A percentile compares a stretch with the other conserved stretches of the same genome.
These are phyloP conservation scores for Thalia dealbata DNA, from an alignment of 176 grass and related monocot genomes.

Conservation along the genomic window DNA sequence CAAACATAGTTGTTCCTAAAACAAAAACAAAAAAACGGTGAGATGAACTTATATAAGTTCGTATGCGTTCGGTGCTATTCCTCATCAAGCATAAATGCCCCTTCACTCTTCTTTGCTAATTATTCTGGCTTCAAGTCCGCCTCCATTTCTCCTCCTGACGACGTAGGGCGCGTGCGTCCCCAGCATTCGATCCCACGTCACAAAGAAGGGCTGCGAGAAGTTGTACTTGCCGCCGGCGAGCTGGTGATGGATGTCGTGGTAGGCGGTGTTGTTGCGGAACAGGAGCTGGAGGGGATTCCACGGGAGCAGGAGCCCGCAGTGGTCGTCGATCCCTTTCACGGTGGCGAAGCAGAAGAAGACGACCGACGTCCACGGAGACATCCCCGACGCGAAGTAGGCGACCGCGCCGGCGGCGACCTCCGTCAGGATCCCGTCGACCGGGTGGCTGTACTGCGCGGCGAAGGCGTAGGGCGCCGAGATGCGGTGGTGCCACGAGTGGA, in stretches of 20 bases:
- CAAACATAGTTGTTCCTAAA: too few relatives aligned
- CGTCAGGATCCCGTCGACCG: constrained; percentile 43
- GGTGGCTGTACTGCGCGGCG: constrained; percentile 60
- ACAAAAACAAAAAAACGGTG: too few relatives aligned
- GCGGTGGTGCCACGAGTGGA: constrained; percentile 71
- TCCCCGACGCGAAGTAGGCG: constrained; percentile 35
- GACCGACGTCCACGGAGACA: constrained; percentile 8
- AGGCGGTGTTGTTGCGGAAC: constrained; percentile 40
- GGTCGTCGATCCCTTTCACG: constrained; percentile 54
- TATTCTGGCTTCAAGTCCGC: constrained; percentile 27
- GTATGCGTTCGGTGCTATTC: too few relatives aligned
- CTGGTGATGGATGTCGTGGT: constrained; percentile 63
- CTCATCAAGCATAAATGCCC: too few relatives aligned
- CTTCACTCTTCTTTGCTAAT: too few relatives aligned
- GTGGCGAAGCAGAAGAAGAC: constrained; percentile 44
- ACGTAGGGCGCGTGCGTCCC: constrained; percentile 30
- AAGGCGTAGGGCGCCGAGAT: constrained; percentile 48
- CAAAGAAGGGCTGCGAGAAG: constrained; percentile 52
- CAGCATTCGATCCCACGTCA: constrained; percentile 38
- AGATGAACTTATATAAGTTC: too few relatives aligned
- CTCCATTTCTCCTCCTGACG: constrained; percentile 6
- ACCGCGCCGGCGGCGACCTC: constrained; percentile 38
- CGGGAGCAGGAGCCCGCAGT: constrained; percentile 38
- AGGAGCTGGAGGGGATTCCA: constrained; percentile 46
- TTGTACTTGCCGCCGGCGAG: constrained; percentile 34